Percentiles rank a stretch among this genome's conserved stretches.
Conservation (phyloP, 2,329 filamentous ascomycete genomes). For the Phyllosticta ampelicida region DNA sequence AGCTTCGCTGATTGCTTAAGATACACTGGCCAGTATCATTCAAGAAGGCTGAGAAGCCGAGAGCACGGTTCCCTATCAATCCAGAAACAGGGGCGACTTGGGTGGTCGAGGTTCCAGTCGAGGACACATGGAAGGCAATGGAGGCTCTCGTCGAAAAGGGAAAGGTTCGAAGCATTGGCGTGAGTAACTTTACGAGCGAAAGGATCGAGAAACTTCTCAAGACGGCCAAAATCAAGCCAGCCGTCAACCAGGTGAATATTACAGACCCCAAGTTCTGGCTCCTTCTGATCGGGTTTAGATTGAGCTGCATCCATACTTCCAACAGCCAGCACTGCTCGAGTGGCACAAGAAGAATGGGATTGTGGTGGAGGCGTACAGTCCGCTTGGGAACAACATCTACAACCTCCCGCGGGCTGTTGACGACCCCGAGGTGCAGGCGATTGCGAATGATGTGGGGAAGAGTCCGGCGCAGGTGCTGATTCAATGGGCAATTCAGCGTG, state of each 20-base stretch:
- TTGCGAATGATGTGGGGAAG: constrained; percentile 63
- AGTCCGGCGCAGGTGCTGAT: constrained; percentile 71
- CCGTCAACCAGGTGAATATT: constrained; percentile 38
- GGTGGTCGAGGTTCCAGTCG: constrained; percentile 22
- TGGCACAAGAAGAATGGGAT: constrained; percentile 41
- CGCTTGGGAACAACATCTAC: constrained; percentile 48
- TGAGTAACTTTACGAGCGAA: constrained; percentile 17
- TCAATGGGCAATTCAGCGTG: constrained; percentile 74
- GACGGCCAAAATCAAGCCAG: constrained; percentile 34
- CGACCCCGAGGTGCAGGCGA: constrained; percentile 51
- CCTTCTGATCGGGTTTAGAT: constrained; percentile 26
- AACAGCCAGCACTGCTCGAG: constrained; percentile 48
- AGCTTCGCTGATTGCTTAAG: constrained; percentile 38
- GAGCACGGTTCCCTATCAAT: constrained; percentile 33
- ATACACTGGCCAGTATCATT: constrained; percentile 56
- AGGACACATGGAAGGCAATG: constrained; percentile 33
- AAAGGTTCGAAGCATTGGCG: constrained; percentile 32
- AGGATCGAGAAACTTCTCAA: constrained; percentile 13
- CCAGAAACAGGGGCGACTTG: constrained; percentile 45
- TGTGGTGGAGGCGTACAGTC: constrained; percentile 37
- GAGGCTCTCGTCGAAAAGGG: constrained; percentile 31
- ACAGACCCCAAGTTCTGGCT: not conserved
- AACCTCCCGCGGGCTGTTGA: constrained; percentile 57
- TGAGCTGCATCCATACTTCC: constrained; percentile 58
- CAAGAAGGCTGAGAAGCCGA: constrained; percentile 67